phyloP scores from a whole-genome alignment of 306 rosid genomes.

The Pachyrhizus erosus region DNA sequence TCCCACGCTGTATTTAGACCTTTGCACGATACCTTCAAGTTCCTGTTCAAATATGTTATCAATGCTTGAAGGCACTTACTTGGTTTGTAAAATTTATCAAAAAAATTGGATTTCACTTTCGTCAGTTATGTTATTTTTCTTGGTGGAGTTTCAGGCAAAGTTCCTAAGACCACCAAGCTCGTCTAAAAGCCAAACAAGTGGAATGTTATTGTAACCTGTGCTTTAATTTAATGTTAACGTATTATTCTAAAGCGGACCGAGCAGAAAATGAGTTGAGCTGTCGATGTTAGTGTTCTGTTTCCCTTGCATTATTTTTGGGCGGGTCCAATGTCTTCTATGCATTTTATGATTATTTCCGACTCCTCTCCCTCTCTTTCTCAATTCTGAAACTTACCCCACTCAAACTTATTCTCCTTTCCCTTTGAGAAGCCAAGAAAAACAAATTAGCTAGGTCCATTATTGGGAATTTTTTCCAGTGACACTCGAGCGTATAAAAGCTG shows the following conservation, averaged over 20 bases:
- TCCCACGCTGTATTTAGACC: constrained; percentile 76
- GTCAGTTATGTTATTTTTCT: constrained; percentile 40
- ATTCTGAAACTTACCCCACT: not conserved
- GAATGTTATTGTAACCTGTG: constrained; percentile 50
- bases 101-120: constrained; percentile 46
- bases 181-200: constrained; percentile 49
- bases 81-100: constrained; percentile 58
- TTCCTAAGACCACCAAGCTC: constrained; percentile 41
- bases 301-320: not conserved
- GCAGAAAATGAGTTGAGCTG: constrained; percentile 36
- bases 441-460: not conserved
- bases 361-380: not conserved
- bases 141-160: constrained; percentile 45
- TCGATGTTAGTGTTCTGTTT: constrained; percentile 23
- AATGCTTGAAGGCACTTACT: constrained; percentile 50
- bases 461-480: not conserved
- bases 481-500: not conserved
- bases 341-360: not conserved
- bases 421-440: not conserved
- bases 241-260: constrained; percentile 17
- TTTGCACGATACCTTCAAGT: constrained; percentile 30
- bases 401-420: not conserved
- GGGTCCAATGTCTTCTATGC: not conserved
- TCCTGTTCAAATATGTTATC: constrained; percentile 45
- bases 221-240: constrained; percentile 30